Percentiles rank a stretch among this genome's conserved stretches.
Evolutionary conservation across 129 eudicot genomes (phyloP).

Genomic region (Chrysanthemum lavandulifolium): DNA sequence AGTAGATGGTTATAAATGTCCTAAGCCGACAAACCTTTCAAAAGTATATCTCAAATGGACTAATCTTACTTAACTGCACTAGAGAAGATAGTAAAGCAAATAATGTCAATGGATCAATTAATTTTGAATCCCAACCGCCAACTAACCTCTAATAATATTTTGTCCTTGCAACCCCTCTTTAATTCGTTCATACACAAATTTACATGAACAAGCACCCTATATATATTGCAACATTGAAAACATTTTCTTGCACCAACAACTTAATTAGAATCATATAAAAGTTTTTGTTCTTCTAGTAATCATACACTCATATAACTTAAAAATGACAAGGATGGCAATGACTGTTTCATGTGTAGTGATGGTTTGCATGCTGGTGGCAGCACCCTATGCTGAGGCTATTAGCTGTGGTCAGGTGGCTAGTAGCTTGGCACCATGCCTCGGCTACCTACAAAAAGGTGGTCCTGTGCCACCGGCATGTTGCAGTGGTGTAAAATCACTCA

Average conservation of each 20-base stretch:
- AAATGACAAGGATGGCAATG: conserved; percentile 7
- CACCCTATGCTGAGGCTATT: conserved; percentile 16
- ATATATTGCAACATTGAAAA: background rate
- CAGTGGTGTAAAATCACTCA: conserved; percentile 6
- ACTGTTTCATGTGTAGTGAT: background rate
- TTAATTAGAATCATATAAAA: background rate
- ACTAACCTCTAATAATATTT: background rate
- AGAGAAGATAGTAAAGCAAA: background rate
- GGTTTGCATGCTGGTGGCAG: background rate
- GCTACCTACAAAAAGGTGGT: conserved; percentile 1
- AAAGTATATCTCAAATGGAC: too few species aligned
- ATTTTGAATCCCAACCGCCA: background rate
- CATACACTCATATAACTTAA: background rate
- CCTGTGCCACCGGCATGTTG: background rate
- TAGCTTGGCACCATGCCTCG: conserved; percentile 1
- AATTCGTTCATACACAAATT: background rate
- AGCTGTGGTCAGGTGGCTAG: conserved; percentile 10
- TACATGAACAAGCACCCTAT: background rate
- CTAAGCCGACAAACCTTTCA: too few species aligned
- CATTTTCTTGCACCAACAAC: conserved; percentile 1
- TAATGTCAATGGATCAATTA: background rate
- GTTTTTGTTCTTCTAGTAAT: background rate
- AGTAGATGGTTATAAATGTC: too few species aligned
- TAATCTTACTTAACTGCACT: too few species aligned
- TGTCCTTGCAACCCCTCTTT: background rate